Evolutionary conservation across 1,284 basidiomycete species (phyloP).

Genomic region (Naganishia sp.): DNA sequence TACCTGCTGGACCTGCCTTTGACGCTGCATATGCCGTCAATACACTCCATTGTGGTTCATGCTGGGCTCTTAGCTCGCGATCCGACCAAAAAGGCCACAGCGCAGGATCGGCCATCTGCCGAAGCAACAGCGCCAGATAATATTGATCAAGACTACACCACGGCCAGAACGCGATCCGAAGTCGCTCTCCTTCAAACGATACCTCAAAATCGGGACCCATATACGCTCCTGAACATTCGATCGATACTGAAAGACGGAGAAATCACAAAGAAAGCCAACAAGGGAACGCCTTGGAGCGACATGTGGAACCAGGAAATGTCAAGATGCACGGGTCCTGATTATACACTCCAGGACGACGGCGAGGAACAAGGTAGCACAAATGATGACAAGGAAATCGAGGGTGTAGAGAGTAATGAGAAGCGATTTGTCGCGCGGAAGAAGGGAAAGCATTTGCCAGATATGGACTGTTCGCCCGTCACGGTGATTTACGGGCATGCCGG

Average conservation of each 20-base stretch:
- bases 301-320: slow-evolving; percentile 72
- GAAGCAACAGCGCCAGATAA: slow-evolving; percentile 29
- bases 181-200: slow-evolving; percentile 63
- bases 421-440: slow-evolving; percentile 21
- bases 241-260: slow-evolving; percentile 57
- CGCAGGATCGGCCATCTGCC: slow-evolving; percentile 14
- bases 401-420: slow-evolving; percentile 36
- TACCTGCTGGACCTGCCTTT: slow-evolving; percentile 73
- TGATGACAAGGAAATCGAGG: slow-evolving; percentile 38
- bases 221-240: slow-evolving; percentile 74
- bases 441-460: slow-evolving; percentile 20
- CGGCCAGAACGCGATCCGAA: slow-evolving; percentile 58
- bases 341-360: slow-evolving; percentile 37
- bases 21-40: slow-evolving; percentile 70
- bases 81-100: slow-evolving; percentile 53
- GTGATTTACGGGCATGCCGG: slow-evolving; percentile 78
- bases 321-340: slow-evolving; percentile 56
- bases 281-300: slow-evolving; percentile 71
- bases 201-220: slow-evolving; percentile 72
- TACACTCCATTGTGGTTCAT: slow-evolving; percentile 77
- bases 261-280: slow-evolving; percentile 60
- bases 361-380: slow-evolving; percentile 38
- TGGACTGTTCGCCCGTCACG: slow-evolving; percentile 54
- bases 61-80: slow-evolving; percentile 76
- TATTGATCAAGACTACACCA: slow-evolving; percentile 38